A percentile compares a stretch with the other conserved stretches of the same genome.
Evolutionary conservation across 257 asterid genomes (phyloP).

Genomic region (Rubia yunnanensis): DNA sequence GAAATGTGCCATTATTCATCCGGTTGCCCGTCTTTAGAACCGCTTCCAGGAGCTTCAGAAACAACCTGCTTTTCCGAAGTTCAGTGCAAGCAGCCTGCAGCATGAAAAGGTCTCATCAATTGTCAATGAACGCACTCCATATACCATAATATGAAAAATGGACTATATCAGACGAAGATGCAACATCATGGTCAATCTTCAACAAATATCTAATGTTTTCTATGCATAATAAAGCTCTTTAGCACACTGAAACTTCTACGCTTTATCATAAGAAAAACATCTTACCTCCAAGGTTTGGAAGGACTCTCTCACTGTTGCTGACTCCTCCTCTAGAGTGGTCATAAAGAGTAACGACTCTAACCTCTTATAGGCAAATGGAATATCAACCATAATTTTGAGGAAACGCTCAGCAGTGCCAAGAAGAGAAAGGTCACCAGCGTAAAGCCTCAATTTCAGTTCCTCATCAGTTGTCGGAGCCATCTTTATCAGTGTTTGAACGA

Average conservation of each 20-base stretch:
- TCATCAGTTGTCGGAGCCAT: conserved; percentile 91
- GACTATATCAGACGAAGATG: neutral
- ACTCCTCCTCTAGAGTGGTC: conserved; percentile 73
- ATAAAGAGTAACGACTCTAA: conserved; percentile 62
- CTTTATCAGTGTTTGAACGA: conserved; percentile 60
- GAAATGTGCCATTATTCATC: conserved; percentile 89
- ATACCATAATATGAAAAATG: neutral
- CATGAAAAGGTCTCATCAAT: conserved; percentile 1
- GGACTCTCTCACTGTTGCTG: conserved; percentile 42
- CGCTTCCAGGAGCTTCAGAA: conserved; percentile 91
- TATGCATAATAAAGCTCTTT: neutral
- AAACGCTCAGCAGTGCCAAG: conserved; percentile 83
- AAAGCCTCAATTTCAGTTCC: conserved; percentile 75
- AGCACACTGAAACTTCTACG: neutral
- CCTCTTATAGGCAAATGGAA: conserved; percentile 83
- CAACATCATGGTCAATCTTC: neutral
- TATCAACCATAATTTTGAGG: conserved; percentile 66
- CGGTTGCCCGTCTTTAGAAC: conserved; percentile 95
- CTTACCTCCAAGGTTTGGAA: conserved; percentile 71
- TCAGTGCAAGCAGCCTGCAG: conserved; percentile 88
- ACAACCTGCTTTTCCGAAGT: conserved; percentile 66
- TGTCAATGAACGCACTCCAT: neutral
- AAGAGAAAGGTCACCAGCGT: conserved; percentile 72
- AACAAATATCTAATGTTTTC: neutral
- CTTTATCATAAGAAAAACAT: neutral